Percentiles rank a stretch among this genome's conserved stretches.
phyloP scores from a whole-genome alignment of 2,329 filamentous ascomycete species.

The Cladosporium colombiae region DNA sequence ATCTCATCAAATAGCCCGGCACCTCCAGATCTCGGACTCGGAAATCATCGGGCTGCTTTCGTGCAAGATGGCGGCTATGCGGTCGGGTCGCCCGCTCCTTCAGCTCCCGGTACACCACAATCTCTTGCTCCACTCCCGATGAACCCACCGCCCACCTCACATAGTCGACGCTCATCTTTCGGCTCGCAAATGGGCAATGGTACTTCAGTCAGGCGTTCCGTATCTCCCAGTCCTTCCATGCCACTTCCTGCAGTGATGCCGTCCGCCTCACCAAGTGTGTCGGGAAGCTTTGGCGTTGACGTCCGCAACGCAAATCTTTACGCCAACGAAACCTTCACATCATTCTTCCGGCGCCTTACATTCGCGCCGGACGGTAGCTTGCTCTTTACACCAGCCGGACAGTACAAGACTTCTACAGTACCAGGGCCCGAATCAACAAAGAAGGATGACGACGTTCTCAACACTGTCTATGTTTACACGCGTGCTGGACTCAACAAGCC shows the following conservation, averaged over 20 bases:
- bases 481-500: slow-evolving; percentile 95
- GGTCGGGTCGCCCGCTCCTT: slow-evolving; percentile 81
- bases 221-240: slow-evolving; percentile 88
- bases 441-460: slow-evolving; percentile 79
- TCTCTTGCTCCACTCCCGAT: slow-evolving; percentile 84
- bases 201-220: slow-evolving; percentile 74
- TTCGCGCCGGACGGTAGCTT: slow-evolving; percentile 96
- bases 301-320: slow-evolving; percentile 88
- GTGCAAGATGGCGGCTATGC: slow-evolving; percentile 58
- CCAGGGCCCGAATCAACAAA: slow-evolving; percentile 58
- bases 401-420: slow-evolving; percentile 75
- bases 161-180: slow-evolving; percentile 93
- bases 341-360: slow-evolving; percentile 90
- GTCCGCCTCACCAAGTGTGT: slow-evolving; percentile 82
- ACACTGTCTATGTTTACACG: slow-evolving; percentile 98
- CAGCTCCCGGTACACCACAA: slow-evolving; percentile 89
- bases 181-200: slow-evolving; percentile 66
- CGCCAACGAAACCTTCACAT: slow-evolving; percentile 93
- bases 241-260: slow-evolving; percentile 95
- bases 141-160: slow-evolving; percentile 91
- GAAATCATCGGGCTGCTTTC: slow-evolving; percentile 57
- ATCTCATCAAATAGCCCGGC: slow-evolving; percentile 92
- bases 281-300: slow-evolving; percentile 57
- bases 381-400: slow-evolving; percentile 89
- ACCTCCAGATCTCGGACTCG: slow-evolving; percentile 72